Base-by-base conservation (phyloP, 306 rosid species). In the Quercus rubra region DNA sequence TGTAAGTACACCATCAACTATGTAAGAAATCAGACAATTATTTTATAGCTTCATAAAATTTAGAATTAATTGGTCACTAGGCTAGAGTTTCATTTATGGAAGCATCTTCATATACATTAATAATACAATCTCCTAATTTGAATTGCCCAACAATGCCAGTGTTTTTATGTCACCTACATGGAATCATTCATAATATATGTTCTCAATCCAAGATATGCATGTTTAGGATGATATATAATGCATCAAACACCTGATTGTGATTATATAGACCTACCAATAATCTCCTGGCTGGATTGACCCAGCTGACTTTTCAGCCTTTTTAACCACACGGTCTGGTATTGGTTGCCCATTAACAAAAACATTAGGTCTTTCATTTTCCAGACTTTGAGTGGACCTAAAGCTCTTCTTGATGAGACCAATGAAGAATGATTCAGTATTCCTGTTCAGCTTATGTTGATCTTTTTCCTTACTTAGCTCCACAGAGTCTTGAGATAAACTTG, bases 201-300 rank as follows among this genome's bases (percentile, higher is more conserved):
- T 64, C 19, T 19, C 38, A 28, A 21, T 23, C 3, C 67, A 61
- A 61, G 72, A 64, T 35, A 67, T 35, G 72, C 43, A 64, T 17
- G 46, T 67, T 67, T 38, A n/a, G 7, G 51, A 67, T 33, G 72
- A 67, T 9, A 67, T 64, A 64, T 35, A 38, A 33, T 17, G 72
- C n/a, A 33, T 10, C 15, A 33, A 67, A 67, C 52, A 67, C 52
- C 10, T 35, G 17, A 18, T 35, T 33, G 27, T 18, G 72, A n/a
- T 67, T 19, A 64, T 33, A 54, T 28, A 55, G 74, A 62, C 80
- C 66, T 70, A 87, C 91, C 91, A 85, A 76, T 88, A 88, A 76
- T 88, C 87, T 76, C 91, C 91, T 0, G 89, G 89, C 25, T 58
- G 82, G 80, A 88, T 78, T 52, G 77, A 46, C 51, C 91, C 91